Evolutionary conservation across 2,329 filamentous ascomycete genomes (phyloP), one percentile per base, ranked within the genome.

Genomic region (Mollisia scopiformis): DNA sequence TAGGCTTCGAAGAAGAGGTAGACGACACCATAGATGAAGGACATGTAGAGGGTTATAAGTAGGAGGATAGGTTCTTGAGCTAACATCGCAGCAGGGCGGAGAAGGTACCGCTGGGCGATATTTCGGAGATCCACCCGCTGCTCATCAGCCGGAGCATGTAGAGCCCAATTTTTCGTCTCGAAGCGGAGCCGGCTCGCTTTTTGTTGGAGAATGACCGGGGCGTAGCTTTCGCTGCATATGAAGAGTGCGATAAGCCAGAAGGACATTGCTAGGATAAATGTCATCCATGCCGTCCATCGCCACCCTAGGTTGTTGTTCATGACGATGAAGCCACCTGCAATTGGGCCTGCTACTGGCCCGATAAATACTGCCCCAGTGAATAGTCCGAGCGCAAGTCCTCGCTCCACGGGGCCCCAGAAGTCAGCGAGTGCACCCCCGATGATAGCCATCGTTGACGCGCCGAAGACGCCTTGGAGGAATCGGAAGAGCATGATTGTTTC

Each of bases 1-100:
- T 92, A 82, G 3, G 74, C 76, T 66, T 72, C 75, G 46, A 77
- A 73, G 80, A 86, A 76, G 60, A 92, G 79, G 72, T 91, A 92
- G 0, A 92, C 78, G 0, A 91, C 80, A 0, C 84, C 87, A 86
- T 88, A 92, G 53, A 83, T 84, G 73, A 92, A 92, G 0, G 87
- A 80, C 0, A 88, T 84, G 87, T 90, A 92, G 3, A 89, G 76
- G 0, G 85, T 66, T 75, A 92, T 92, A 76, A 80, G 86, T 70
- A 86, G 85, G 0, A 88, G 82, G 10, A 87, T 83, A 0, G 84
- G 82, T 64, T 88, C 85, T 0, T 84, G 87, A 27, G 80, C 68
- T 6, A 88, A 79, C 4, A 88, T 79, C 62, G 6, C 74, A 66
- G 78, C 55, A 0, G 77, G 76, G 6, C 70, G 43, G 3, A 66